A percentile compares a stretch with the other conserved stretches of the same genome.
These are phyloP conservation scores for Colletotrichum tofieldiae DNA, from an alignment of 2,329 filamentous ascomycete species.

Conservation along the genomic window DNA sequence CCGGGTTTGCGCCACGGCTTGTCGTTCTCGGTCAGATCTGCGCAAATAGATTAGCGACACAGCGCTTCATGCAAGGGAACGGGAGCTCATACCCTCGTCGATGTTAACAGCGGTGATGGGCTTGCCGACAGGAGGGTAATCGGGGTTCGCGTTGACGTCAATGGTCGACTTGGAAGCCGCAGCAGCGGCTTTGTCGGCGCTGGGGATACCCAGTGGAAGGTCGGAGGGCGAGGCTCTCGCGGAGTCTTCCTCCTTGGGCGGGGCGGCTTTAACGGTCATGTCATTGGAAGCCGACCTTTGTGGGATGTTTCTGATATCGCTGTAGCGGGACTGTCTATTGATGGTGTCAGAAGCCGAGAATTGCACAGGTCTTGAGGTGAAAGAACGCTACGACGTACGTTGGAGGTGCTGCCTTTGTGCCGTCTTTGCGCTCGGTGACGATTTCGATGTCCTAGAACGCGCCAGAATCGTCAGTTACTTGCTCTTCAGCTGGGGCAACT, in stretches of 20 bases:
- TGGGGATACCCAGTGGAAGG: conserved; percentile 53
- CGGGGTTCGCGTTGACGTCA: conserved; percentile 86
- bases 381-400: conserved; percentile 60
- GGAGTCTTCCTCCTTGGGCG: conserved; percentile 61
- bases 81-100: conserved; percentile 68
- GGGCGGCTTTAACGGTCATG: conserved; percentile 60
- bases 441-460: conserved; percentile 74
- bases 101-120: conserved; percentile 84
- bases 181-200: conserved; percentile 70
- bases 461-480: conserved; percentile 23
- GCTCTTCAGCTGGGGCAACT: neutral
- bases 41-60: conserved; percentile 7
- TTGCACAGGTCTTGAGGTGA: neutral
- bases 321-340: conserved; percentile 73
- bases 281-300: conserved; percentile 72
- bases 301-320: conserved; percentile 77
- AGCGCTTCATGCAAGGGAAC: neutral
- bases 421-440: conserved; percentile 77
- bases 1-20: conserved; percentile 97
- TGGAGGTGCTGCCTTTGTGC: conserved; percentile 72
- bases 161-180: conserved; percentile 86
- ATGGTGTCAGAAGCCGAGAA: neutral
- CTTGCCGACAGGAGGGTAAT: conserved; percentile 85
- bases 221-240: conserved; percentile 48
- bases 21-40: conserved; percentile 82